A percentile compares a stretch with the other conserved stretches of the same genome.
Evolutionary conservation across 805 yeast genomes (phyloP).

Genomic region (Starmerella stellata): DNA sequence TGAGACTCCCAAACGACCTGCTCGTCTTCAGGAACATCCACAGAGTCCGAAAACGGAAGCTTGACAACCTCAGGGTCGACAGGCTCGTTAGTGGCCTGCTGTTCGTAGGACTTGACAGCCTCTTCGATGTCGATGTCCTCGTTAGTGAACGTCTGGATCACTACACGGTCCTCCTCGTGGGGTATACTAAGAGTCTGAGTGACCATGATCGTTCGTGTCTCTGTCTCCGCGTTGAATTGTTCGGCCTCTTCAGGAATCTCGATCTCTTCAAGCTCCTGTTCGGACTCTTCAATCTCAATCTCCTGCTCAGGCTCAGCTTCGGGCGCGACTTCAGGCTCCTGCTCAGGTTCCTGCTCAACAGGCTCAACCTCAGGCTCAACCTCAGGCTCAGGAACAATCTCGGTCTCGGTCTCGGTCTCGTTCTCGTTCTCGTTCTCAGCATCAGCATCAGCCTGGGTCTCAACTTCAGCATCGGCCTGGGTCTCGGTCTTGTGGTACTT

Average conservation of each 20-base stretch:
- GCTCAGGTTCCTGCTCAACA: not conserved
- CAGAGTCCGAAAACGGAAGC: not conserved
- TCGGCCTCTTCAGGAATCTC: not conserved
- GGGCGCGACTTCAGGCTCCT: not conserved
- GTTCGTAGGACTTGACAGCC: not conserved
- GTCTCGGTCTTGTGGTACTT: not conserved
- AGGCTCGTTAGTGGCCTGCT: not conserved
- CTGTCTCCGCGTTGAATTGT: not conserved
- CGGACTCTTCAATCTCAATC: not conserved
- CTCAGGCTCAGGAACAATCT: not conserved
- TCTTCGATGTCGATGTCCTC: not conserved
- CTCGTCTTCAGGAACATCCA: not conserved
- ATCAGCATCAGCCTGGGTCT: not conserved
- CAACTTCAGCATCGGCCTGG: not conserved
- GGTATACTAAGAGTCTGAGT: not conserved
- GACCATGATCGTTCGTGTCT: not conserved
- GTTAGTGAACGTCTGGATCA: not conserved
- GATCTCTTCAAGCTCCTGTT: not conserved
- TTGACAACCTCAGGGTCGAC: not conserved
- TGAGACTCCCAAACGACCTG: constrained; percentile 1
- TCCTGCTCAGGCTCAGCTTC: no score
- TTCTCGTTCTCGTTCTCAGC: not conserved
- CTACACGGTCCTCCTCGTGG: not conserved
- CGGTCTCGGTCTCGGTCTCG: not conserved
- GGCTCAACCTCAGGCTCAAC: not conserved